Conservation (phyloP, 495 filamentous ascomycete species). For the Zalerion maritima region DNA sequence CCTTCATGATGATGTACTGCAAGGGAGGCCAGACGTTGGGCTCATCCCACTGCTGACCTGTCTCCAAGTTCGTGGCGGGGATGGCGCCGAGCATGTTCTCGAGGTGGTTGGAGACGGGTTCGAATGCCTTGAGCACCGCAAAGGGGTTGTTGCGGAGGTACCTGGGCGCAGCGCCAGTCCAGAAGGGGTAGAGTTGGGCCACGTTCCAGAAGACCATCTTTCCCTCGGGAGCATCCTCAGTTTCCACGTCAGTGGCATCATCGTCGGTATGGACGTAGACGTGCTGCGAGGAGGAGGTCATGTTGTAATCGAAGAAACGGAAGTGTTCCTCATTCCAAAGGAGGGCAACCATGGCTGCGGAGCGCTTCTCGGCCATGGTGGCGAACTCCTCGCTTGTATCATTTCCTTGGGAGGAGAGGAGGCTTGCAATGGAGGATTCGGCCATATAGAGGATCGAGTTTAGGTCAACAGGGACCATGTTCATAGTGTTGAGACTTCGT, state of each 20-base stretch:
- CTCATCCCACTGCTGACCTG: slow-evolving; percentile 38
- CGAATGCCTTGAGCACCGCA: slow-evolving; percentile 25
- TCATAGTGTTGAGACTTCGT: slow-evolving; percentile 27
- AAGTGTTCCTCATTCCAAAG: slow-evolving; percentile 33
- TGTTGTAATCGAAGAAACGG: slow-evolving; percentile 38
- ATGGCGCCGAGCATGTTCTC: slow-evolving; percentile 25
- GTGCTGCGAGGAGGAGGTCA: slow-evolving; percentile 26
- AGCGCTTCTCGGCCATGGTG: slow-evolving; percentile 19
- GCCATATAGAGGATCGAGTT: slow-evolving; percentile 37
- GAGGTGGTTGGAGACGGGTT: slow-evolving; percentile 21
- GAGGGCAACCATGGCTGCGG: slow-evolving; percentile 27
- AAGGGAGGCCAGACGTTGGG: slow-evolving; percentile 38
- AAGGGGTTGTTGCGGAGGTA: slow-evolving; percentile 29
- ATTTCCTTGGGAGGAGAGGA: slow-evolving; percentile 20
- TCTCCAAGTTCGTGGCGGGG: slow-evolving; percentile 27
- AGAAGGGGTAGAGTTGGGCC: slow-evolving; percentile 36
- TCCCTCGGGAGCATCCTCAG: slow-evolving; percentile 18
- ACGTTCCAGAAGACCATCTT: slow-evolving; percentile 25
- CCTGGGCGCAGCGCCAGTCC: slow-evolving; percentile 32
- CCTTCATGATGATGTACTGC: slow-evolving; percentile 31
- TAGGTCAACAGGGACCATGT: slow-evolving; percentile 30
- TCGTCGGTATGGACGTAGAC: slow-evolving; percentile 23
- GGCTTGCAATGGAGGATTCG: slow-evolving; percentile 25
- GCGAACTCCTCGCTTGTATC: slow-evolving; percentile 17
- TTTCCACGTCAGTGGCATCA: slow-evolving; percentile 18